These are phyloP conservation scores for Cercospora nicotianae DNA, from an alignment of 2,329 filamentous ascomycete species.

Conservation along the genomic window DNA sequence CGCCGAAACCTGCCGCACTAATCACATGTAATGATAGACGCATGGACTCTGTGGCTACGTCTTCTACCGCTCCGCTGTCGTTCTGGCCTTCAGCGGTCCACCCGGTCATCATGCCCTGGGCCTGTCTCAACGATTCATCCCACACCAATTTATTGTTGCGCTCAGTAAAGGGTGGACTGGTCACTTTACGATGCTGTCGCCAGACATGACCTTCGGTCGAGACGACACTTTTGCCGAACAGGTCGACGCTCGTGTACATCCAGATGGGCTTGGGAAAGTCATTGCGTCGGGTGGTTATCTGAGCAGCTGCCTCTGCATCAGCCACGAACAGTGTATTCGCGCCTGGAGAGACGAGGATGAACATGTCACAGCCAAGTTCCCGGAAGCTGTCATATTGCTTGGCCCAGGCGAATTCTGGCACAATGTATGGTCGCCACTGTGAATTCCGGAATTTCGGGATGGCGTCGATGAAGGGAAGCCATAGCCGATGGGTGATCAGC, in stretches of 20 bases:
- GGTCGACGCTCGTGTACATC: constrained; percentile 59
- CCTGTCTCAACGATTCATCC: constrained; percentile 63
- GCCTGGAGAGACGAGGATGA: constrained; percentile 63
- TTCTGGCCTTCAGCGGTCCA: constrained; percentile 54
- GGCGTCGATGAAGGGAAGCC: constrained; percentile 56
- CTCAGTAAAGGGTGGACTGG: constrained; percentile 72
- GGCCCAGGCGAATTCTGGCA: constrained; percentile 62
- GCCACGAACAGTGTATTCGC: constrained; percentile 57
- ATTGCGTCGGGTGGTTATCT: constrained; percentile 66
- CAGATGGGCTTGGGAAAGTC: constrained; percentile 69
- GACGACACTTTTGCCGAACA: constrained; percentile 72
- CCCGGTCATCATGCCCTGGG: constrained; percentile 59
- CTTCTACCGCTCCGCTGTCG: constrained; percentile 53
- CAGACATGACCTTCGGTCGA: constrained; percentile 68
- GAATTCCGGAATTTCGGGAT: constrained; percentile 59
- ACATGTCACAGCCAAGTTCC: constrained; percentile 59
- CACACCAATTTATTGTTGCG: constrained; percentile 70
- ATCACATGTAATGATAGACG: constrained; percentile 59
- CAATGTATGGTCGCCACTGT: constrained; percentile 59
- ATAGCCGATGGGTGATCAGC: constrained; percentile 57
- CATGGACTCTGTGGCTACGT: constrained; percentile 67
- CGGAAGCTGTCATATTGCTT: constrained; percentile 59
- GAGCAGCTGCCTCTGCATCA: constrained; percentile 64
- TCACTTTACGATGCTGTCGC: constrained; percentile 72
- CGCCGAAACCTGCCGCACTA: constrained; percentile 70